These are phyloP conservation scores for Sugiyamaella chiloensis DNA, from an alignment of 805 yeast species.

Conservation along the genomic window DNA sequence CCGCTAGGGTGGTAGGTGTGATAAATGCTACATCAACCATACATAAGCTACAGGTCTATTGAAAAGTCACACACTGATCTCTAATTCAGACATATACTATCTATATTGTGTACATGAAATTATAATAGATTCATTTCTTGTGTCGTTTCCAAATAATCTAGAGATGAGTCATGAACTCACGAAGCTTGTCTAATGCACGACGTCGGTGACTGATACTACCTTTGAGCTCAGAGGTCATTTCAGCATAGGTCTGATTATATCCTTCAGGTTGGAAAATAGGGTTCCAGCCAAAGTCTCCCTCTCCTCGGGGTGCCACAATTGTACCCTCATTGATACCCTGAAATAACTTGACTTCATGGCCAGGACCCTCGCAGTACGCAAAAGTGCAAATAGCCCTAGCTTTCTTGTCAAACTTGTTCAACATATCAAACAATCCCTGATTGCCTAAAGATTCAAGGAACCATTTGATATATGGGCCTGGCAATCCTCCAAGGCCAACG, in stretches of 20 bases:
- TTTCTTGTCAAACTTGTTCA: constrained; percentile 74
- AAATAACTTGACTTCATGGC: constrained; percentile 64
- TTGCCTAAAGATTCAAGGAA: constrained; percentile 74
- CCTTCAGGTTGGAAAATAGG: constrained; percentile 84
- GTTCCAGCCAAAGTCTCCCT: constrained; percentile 90
- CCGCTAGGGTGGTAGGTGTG: no score
- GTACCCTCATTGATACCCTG: constrained; percentile 81
- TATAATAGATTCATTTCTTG: no score
- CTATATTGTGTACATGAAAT: no score
- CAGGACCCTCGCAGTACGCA: constrained; percentile 86
- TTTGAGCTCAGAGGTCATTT: constrained; percentile 73
- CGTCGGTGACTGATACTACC: constrained; percentile 85
- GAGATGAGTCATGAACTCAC: constrained; percentile 42
- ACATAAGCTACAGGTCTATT: no score
- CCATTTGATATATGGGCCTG: constrained; percentile 89
- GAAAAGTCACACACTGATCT: no score
- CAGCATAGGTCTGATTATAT: constrained; percentile 75
- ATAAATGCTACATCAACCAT: no score
- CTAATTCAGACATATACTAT: no score
- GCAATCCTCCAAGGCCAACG: constrained; percentile 74
- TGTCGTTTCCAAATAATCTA: no score
- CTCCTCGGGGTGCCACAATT: constrained; percentile 77
- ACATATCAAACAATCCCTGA: constrained; percentile 70
- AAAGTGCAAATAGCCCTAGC: constrained; percentile 91
- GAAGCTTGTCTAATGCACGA: constrained; percentile 73